phyloP scores from a whole-genome alignment of 352 stramenopile genomes.

The Thraustochytrium striatum region DNA sequence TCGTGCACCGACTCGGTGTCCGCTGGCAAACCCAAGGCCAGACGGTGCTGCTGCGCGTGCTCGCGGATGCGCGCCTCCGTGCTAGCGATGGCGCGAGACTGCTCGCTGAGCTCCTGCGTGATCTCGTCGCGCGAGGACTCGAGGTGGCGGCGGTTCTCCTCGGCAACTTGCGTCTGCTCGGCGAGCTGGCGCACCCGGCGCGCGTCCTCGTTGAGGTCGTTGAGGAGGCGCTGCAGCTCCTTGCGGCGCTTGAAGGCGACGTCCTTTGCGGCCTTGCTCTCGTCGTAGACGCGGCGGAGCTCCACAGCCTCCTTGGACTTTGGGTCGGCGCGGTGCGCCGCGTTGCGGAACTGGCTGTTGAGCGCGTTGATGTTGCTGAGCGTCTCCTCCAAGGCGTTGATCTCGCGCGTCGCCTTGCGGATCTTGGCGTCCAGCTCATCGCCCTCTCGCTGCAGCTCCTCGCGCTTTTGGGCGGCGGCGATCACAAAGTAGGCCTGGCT shows the following conservation, averaged over 20 bases:
- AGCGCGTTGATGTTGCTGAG: conserved; percentile 80
- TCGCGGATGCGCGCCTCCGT: not conserved
- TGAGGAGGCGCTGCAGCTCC: conserved; percentile 79
- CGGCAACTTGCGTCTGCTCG: conserved; percentile 54
- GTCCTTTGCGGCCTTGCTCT: conserved; percentile 76
- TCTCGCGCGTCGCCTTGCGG: conserved; percentile 81
- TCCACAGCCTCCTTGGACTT: conserved; percentile 73
- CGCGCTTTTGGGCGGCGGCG: conserved; percentile 83
- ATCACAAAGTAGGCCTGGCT: conserved; percentile 93
- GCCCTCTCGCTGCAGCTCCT: conserved; percentile 88
- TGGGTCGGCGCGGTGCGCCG: conserved; percentile 82
- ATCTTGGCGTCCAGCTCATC: conserved; percentile 92
- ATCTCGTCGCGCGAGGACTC: conserved; percentile 9
- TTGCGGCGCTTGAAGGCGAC: conserved; percentile 87
- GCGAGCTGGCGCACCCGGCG: conserved; percentile 66
- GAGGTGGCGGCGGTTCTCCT: conserved; percentile 61
- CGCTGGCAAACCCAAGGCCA: not conserved
- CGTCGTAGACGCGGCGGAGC: conserved; percentile 75
- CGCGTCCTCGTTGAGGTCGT: conserved; percentile 69
- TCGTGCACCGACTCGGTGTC: conserved; percentile 64
- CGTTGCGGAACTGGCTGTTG: conserved; percentile 89
- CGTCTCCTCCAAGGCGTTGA: conserved; percentile 83
- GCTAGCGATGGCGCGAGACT: not conserved
- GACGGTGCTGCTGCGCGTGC: conserved; percentile 25
- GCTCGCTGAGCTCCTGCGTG: not conserved